Conservation (phyloP, 805 yeast genomes). For the Nakazawaea molendinolei region DNA sequence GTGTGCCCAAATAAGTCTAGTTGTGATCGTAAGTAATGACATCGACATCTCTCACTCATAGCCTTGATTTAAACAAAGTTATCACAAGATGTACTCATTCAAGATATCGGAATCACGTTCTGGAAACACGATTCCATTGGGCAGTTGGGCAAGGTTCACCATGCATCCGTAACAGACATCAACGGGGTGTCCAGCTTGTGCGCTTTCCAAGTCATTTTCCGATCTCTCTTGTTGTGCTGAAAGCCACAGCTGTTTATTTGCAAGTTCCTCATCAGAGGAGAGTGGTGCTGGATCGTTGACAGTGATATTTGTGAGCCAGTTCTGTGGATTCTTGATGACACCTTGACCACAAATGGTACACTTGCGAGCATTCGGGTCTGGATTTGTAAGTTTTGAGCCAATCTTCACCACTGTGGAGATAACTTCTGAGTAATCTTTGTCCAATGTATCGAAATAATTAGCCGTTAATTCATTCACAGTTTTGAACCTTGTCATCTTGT, state of each 20-base stretch:
- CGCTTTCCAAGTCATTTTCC: too few species aligned
- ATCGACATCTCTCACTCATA: background rate
- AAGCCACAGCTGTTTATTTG: too few species aligned
- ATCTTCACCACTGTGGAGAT: conserved; percentile 90
- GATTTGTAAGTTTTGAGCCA: conserved; percentile 65
- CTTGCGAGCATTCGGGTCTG: conserved; percentile 21
- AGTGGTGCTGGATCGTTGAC: conserved; percentile 49
- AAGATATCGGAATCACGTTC: conserved; percentile 20
- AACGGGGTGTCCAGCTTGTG: conserved; percentile 9
- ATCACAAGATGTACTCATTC: conserved; percentile 20
- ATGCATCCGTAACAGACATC: conserved; percentile 74
- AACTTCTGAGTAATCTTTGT: conserved; percentile 76
- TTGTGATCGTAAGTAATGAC: too few species aligned
- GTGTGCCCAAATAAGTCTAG: too few species aligned
- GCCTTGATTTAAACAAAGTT: background rate
- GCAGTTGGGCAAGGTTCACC: conserved; percentile 33
- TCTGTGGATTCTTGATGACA: conserved; percentile 50
- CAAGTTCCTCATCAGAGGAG: conserved; percentile 33
- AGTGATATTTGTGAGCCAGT: conserved; percentile 67
- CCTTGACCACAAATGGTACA: conserved; percentile 55
- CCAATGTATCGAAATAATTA: conserved; percentile 66
- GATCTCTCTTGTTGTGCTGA: too few species aligned
- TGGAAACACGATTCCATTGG: conserved; percentile 26
- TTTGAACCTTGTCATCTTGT: conserved; percentile 56
- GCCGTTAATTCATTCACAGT: conserved; percentile 76